Evolutionary conservation across 2,329 filamentous ascomycete genomes (phyloP).

Genomic region (Balansia obtecta): DNA sequence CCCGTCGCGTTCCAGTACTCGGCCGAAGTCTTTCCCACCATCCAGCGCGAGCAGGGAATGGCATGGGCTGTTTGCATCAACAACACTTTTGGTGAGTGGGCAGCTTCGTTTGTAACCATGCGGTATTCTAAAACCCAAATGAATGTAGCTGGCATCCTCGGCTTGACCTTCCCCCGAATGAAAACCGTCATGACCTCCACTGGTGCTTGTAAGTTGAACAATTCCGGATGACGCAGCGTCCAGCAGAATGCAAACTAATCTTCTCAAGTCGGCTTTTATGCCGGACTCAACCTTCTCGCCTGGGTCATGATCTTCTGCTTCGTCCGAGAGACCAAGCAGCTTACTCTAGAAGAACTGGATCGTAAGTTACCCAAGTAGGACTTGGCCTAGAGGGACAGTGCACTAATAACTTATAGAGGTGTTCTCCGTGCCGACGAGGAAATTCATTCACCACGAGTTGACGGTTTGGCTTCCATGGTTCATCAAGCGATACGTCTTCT

Average conservation of each 20-base stretch:
- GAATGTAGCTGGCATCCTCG: conserved; percentile 4
- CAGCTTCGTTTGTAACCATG: not conserved
- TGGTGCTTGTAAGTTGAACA: conserved; percentile 15
- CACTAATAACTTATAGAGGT: conserved; percentile 13
- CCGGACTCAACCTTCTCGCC: conserved; percentile 31
- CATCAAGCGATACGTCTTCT: conserved; percentile 24
- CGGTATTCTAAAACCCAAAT: not conserved
- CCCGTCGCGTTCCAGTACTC: conserved; percentile 52
- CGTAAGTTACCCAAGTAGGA: conserved; percentile 9
- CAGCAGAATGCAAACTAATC: not conserved
- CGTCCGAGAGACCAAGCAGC: conserved; percentile 35
- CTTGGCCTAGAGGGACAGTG: not conserved
- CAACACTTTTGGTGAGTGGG: conserved; percentile 14
- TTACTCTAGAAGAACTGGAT: conserved; percentile 30
- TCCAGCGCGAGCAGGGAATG: conserved; percentile 57
- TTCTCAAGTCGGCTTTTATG: conserved; percentile 26
- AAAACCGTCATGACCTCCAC: conserved; percentile 19
- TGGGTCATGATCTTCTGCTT: conserved; percentile 35
- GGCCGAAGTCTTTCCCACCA: conserved; percentile 54
- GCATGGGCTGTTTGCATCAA: conserved; percentile 40
- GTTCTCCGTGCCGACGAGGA: conserved; percentile 19
- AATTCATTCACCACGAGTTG: conserved; percentile 20
- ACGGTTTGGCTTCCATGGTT: conserved; percentile 24
- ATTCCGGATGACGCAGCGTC: no score
- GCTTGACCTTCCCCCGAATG: conserved; percentile 38